phyloP scores from a whole-genome alignment of 306 rosid species.

The Arachis stenosperma region DNA sequence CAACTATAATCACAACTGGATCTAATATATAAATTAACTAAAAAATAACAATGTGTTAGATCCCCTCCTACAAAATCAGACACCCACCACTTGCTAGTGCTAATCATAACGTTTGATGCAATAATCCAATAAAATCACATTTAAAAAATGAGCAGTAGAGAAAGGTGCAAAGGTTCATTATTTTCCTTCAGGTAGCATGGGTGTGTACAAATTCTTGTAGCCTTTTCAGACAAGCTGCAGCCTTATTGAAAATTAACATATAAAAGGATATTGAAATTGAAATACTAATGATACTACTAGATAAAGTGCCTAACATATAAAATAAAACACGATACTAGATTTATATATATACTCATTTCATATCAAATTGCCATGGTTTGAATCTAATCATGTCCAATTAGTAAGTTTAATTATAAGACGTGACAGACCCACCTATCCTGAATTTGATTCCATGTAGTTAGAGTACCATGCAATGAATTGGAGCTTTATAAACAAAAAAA shows the following conservation, averaged over 20 bases:
- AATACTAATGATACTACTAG: not conserved
- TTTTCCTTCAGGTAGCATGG: not conserved
- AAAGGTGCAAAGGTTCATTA: not conserved
- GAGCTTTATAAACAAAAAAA: not conserved
- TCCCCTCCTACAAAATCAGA: too few species aligned
- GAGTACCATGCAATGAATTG: conserved; percentile 2
- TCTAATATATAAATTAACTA: too few species aligned
- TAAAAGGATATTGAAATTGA: not conserved
- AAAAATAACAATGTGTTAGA: too few species aligned
- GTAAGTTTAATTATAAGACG: not conserved
- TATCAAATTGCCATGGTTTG: conserved; percentile 19
- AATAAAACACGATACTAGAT: not conserved
- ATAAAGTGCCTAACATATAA: not conserved
- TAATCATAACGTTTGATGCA: conserved; percentile 10
- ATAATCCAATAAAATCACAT: conserved; percentile 14
- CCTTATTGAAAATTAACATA: conserved; percentile 2
- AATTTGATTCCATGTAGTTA: conserved; percentile 10
- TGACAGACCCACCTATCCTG: not conserved
- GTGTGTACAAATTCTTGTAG: not conserved
- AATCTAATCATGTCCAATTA: conserved; percentile 19
- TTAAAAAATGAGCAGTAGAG: not conserved
- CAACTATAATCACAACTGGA: too few species aligned
- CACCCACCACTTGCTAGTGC: too few species aligned
- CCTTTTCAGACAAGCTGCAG: not conserved
- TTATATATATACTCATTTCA: too few species aligned